These are phyloP conservation scores for Agaricales sp. DNA, from an alignment of 1,284 basidiomycete genomes.

Conservation along the genomic window DNA sequence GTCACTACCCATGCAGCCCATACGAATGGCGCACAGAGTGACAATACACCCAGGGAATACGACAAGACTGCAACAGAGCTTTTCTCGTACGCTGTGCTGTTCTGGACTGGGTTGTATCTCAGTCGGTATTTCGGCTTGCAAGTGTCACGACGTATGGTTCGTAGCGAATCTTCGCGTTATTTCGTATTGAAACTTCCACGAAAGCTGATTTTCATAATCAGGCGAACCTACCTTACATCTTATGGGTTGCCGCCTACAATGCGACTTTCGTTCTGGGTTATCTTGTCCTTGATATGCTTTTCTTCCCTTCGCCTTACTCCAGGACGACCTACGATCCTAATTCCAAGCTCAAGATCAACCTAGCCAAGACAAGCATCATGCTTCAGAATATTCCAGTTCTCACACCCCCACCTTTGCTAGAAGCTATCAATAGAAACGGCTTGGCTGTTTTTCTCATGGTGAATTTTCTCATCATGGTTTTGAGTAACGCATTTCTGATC, in stretches of 20 bases:
- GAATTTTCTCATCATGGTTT: constrained; percentile 21
- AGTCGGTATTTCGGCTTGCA: constrained; percentile 28
- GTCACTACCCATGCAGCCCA: constrained; percentile 1
- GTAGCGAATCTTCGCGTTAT: constrained; percentile 17
- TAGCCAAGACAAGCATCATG: constrained; percentile 22
- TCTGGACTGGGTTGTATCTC: constrained; percentile 33
- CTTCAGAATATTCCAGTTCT: constrained; percentile 10
- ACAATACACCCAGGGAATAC: constrained; percentile 32
- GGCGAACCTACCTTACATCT: constrained; percentile 84
- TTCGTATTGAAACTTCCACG: neutral
- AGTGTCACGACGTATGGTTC: constrained; percentile 72
- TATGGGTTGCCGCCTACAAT: constrained; percentile 90
- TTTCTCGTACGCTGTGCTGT: constrained; percentile 64
- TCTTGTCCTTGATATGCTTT: constrained; percentile 62
- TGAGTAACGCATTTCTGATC: constrained; percentile 1
- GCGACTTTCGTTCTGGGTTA: constrained; percentile 79
- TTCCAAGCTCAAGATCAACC: constrained; percentile 15
- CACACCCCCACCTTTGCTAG: constrained; percentile 52
- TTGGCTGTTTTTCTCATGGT: constrained; percentile 78
- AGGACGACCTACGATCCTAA: constrained; percentile 13
- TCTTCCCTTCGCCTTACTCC: constrained; percentile 42
- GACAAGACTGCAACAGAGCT: constrained; percentile 70
- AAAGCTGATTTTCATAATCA: constrained; percentile 19
- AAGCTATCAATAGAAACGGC: constrained; percentile 78
- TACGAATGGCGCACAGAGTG: constrained; percentile 9